A percentile compares a stretch with the other conserved stretches of the same genome.
phyloP scores from a whole-genome alignment of 2,329 filamentous ascomycete species.

The Fusarium musae region DNA sequence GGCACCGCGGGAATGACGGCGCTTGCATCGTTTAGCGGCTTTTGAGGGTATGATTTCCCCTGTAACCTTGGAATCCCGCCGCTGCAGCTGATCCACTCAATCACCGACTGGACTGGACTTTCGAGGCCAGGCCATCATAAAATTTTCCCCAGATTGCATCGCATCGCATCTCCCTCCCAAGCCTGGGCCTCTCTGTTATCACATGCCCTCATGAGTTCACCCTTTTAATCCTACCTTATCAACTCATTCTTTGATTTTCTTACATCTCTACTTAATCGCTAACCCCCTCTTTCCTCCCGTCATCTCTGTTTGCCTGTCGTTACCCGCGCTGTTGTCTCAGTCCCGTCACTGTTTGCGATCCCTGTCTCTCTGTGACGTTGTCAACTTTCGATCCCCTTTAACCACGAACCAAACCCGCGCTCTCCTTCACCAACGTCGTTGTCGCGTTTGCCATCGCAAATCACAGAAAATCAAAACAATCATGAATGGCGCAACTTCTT shows the following conservation, averaged over 20 bases:
- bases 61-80: conserved; percentile 27
- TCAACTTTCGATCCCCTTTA: conserved; percentile 24
- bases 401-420: conserved; percentile 1
- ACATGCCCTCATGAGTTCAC: conserved; percentile 47
- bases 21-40: conserved; percentile 26
- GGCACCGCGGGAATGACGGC: conserved; percentile 30
- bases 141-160: conserved; percentile 44
- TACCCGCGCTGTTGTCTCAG: conserved; percentile 31
- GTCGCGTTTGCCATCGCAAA: conserved; percentile 2
- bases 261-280: conserved; percentile 18
- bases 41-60: conserved; percentile 37
- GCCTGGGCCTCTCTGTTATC: conserved; percentile 38
- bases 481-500: conserved; percentile 58
- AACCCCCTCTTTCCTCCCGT: conserved; percentile 7
- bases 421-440: conserved; percentile 16
- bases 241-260: conserved; percentile 11
- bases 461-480: conserved; percentile 21
- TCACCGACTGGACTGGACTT: not conserved
- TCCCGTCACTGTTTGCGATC: conserved; percentile 31
- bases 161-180: conserved; percentile 23
- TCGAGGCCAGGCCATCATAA: conserved; percentile 31
- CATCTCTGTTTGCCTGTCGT: conserved; percentile 44
- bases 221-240: conserved; percentile 28
- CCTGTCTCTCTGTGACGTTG: conserved; percentile 32
- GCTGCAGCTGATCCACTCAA: conserved; percentile 29